Base-by-base conservation (phyloP, 805 yeast species). In the Wickerhamiella kurtzmanii region DNA sequence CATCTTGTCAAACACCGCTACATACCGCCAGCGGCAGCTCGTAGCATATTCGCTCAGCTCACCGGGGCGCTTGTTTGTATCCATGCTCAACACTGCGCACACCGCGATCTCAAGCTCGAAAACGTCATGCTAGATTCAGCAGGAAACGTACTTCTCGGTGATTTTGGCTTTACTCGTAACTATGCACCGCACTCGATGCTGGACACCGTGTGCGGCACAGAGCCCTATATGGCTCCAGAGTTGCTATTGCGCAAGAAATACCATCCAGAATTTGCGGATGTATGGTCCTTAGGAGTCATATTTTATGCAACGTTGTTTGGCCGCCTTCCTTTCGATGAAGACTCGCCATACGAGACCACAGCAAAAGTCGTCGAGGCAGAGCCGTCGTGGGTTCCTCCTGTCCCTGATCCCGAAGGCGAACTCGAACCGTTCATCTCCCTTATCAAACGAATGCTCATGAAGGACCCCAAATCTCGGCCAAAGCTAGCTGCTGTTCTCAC, bases 161-260 rank as follows among this genome's bases (percentile, higher is more conserved):
- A 89, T 65, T 88, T 89, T 64, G 98, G 98, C 0, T 89, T 89
- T 62, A 85, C 95, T 0, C 70, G 97, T 51, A 96, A 85, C 56
- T 76, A 73, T 49, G 71, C 70, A 28, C 67, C 72, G 0, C 69
- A 80, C 44, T 64, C 71, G 3, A 63, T 80, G 42, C 64, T 89
- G 32, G 82, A 80, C 44, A 92, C 96, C 0, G 71, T 87, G 1
- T 89, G 98, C 64, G 98, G 98, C 2, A 89, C 97, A 0, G 78
- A 87, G 1, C 94, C 86, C 2, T 89, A 89, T 61, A 88, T 89
- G 95, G 96, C 98, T 0, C 98, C 98, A 0, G 98, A 89, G 60
- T 68, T 92, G 51, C 68, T 88, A 16, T 68, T 70, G 47, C 72
- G 78, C 50, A 73, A 75, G 50, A 77, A 79, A 41, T 87, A 87